Conservation (phyloP, 768 basidiomycete genomes). For the Trametes cingulata region DNA sequence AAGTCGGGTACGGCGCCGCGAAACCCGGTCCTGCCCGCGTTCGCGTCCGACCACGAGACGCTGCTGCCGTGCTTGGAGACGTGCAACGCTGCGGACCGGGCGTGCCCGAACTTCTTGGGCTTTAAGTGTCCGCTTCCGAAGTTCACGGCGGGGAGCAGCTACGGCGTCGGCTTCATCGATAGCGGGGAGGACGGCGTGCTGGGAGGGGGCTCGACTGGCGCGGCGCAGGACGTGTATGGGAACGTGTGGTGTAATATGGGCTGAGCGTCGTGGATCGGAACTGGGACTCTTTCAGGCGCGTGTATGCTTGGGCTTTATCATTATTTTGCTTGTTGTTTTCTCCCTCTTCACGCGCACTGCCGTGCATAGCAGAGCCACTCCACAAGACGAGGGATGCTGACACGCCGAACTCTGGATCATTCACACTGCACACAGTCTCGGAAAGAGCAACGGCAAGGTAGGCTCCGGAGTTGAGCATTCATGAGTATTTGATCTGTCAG, state of each 20-base stretch:
- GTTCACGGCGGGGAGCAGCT: constrained; percentile 68
- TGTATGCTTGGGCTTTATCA: no score
- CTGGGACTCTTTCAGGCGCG: no score
- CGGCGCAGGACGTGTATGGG: constrained; percentile 65
- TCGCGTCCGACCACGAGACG: constrained; percentile 50
- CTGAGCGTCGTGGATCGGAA: constrained; percentile 5
- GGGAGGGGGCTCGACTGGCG: constrained; percentile 52
- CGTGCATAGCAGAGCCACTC: no score
- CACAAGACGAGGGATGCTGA: no score
- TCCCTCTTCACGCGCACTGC: no score
- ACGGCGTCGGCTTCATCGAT: constrained; percentile 78
- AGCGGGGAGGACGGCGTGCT: constrained; percentile 45
- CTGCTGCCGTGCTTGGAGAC: constrained; percentile 80
- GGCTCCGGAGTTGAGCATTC: no score
- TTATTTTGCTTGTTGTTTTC: no score
- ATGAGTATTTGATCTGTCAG: no score
- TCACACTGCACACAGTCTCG: no score
- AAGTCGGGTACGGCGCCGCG: constrained; percentile 42
- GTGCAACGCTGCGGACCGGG: constrained; percentile 70
- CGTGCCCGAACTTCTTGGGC: constrained; percentile 73
- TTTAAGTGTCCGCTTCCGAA: constrained; percentile 64
- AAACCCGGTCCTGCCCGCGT: constrained; percentile 49
- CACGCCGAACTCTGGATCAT: no score
- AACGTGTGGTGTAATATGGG: constrained; percentile 72
- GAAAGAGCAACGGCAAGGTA: no score